A percentile compares a stretch with the other conserved stretches of the same genome.
Conservation (phyloP, 2,329 filamentous ascomycete species). For the Pezicula radicicola region DNA sequence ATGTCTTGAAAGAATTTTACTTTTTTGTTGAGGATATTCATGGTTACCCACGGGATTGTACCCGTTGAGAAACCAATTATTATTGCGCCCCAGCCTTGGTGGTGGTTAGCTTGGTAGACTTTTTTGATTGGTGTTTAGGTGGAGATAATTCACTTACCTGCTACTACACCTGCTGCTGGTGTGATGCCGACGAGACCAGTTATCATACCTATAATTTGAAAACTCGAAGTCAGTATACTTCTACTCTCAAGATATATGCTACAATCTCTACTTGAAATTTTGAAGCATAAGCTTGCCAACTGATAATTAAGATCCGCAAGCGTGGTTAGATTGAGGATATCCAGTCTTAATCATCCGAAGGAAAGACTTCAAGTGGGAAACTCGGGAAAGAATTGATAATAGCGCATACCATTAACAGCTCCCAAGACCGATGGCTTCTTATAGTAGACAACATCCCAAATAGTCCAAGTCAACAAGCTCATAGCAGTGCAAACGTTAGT, state of each 20-base stretch:
- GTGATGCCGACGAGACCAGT: constrained; percentile 50
- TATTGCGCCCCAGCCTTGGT: constrained; percentile 44
- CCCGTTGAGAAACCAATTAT: constrained; percentile 42
- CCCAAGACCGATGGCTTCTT: constrained; percentile 47
- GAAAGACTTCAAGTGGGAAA: no score
- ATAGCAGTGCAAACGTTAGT: constrained; percentile 47
- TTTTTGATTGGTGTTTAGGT: not conserved
- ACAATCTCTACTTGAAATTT: no score
- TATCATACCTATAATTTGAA: constrained; percentile 33
- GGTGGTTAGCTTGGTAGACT: not conserved
- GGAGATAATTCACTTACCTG: constrained; percentile 9
- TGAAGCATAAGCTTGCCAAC: no score
- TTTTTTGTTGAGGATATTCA: constrained; percentile 44
- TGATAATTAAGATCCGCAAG: no score
- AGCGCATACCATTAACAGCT: constrained; percentile 37
- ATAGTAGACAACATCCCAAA: constrained; percentile 42
- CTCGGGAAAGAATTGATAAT: no score
- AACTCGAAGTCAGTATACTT: no score
- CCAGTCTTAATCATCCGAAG: no score
- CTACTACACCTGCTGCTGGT: constrained; percentile 46
- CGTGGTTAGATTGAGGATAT: no score
- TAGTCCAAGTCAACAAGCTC: constrained; percentile 43
- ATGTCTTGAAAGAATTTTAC: constrained; percentile 56
- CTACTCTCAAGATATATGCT: no score
- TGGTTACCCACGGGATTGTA: constrained; percentile 43